Conservation (phyloP, 768 basidiomycete genomes). For the Thelephora ganbajun region DNA sequence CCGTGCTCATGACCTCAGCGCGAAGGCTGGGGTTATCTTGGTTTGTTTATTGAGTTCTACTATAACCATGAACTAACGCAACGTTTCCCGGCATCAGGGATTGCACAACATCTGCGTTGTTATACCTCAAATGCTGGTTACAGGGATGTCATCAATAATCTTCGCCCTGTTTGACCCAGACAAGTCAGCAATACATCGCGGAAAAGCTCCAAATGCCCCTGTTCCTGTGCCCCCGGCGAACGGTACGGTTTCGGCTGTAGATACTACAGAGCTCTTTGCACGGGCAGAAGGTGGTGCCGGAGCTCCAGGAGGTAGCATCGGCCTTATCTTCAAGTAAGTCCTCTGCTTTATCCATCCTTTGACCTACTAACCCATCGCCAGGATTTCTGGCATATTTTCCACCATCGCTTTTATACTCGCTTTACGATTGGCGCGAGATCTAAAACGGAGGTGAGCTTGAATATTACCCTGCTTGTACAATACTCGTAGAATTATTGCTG, state of each 20-base stretch:
- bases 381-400: conserved; percentile 44
- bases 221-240: conserved; percentile 4
- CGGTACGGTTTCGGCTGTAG: conserved; percentile 1
- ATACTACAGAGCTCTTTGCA: not conserved
- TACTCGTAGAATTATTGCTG: no score
- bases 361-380: conserved; percentile 11
- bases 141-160: conserved; percentile 70
- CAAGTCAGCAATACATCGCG: conserved; percentile 25
- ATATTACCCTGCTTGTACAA: not conserved
- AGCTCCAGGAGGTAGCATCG: conserved; percentile 42
- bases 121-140: conserved; percentile 87
- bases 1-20: conserved; percentile 31
- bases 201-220: conserved; percentile 5
- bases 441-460: conserved; percentile 10
- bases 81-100: conserved; percentile 34
- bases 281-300: conserved; percentile 12
- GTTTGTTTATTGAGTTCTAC: conserved; percentile 27
- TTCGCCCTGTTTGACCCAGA: conserved; percentile 75
- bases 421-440: conserved; percentile 38
- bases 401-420: conserved; percentile 39
- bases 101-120: conserved; percentile 95
- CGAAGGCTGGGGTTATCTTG: conserved; percentile 81
- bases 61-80: not conserved
- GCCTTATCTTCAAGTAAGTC: conserved; percentile 65
- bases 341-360: not conserved